Evolutionary conservation across 2,329 filamentous ascomycete species (phyloP), one percentile per base, ranked within the genome.

Genomic region (Colletotrichum simmondsii): DNA sequence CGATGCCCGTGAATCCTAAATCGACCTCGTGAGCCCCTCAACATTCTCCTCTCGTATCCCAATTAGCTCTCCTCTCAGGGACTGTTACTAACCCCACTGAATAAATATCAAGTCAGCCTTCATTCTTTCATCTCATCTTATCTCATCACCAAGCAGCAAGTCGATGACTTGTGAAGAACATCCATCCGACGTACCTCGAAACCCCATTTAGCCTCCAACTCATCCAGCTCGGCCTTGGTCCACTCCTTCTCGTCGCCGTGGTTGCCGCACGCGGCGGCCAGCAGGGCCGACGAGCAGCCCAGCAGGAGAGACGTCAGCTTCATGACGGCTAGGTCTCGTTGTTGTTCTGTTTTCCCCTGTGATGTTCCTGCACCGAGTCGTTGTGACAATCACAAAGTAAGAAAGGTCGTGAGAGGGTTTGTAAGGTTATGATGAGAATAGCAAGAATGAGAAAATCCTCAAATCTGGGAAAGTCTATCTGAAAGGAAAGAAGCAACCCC

Each of bases 1-100:
- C 91, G 75, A 97, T 93, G 72, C 94, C 94, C 32, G 89, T 88
- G 80, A 94, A 97, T 1, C 68, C 74, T 74, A n/a, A 14, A 56
- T 19, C 26, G 22, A 52, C 30, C 1, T 49, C 86, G 87, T 90
- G 90, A 88, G 85, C 88, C 57, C n/a, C 57, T 19, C 42, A 52
- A 16, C 5, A 32, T 42, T 42, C 24, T 35, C 37, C 16, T 42
- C 46, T 52, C 26, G 26, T 32, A 14, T 7, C 8, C 24, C 4
- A 24, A 14, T 28, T 10, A 14, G 26, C 10, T 26, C 42, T 28
- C 7, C 10, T 26, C 42, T 30, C 3, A 30, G 26, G 26, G 35
- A 65, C 5, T 19, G 14, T 72, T 8, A 75, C 73, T 10, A 46
- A 74, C 72, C 69, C 72, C 72, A 74, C 72, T 74, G 49, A n/a